phyloP scores from a whole-genome alignment of 768 basidiomycete species.

The Mycena latifolia region DNA sequence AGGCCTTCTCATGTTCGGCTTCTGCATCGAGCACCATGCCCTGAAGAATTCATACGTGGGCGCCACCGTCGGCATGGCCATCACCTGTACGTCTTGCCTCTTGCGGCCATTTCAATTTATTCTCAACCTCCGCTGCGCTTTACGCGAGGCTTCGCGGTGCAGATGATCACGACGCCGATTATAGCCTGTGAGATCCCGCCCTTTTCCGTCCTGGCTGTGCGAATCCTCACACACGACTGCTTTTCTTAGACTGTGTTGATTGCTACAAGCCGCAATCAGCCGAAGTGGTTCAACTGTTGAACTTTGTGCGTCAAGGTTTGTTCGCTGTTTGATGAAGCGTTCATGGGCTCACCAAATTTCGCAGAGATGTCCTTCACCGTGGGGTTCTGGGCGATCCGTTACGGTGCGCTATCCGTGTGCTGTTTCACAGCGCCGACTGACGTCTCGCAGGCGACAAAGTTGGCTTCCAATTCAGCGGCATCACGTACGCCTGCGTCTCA shows the following conservation, averaged over 20 bases:
- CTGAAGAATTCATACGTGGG: constrained; percentile 33
- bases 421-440: constrained; percentile 36
- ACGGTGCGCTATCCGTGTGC: background rate
- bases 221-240: background rate
- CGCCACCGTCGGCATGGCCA: constrained; percentile 33
- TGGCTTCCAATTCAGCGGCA: constrained; percentile 35
- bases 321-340: background rate
- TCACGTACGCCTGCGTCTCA: constrained; percentile 34
- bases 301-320: constrained; percentile 37
- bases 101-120: too few species aligned
- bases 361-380: constrained; percentile 34
- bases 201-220: background rate
- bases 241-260: constrained; percentile 31
- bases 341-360: background rate
- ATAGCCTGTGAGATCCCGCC: constrained; percentile 26
- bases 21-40: constrained; percentile 33
- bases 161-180: constrained; percentile 33
- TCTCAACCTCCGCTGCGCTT: too few species aligned
- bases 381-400: constrained; percentile 32
- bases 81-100: constrained; percentile 29
- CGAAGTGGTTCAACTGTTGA: constrained; percentile 36
- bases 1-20: constrained; percentile 35
- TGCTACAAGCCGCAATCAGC: constrained; percentile 38
- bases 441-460: constrained; percentile 25
- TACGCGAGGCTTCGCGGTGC: constrained; percentile 39